Conservation (phyloP, 176 grass and related monocot genomes). For the Rhynchospora breviuscula region DNA sequence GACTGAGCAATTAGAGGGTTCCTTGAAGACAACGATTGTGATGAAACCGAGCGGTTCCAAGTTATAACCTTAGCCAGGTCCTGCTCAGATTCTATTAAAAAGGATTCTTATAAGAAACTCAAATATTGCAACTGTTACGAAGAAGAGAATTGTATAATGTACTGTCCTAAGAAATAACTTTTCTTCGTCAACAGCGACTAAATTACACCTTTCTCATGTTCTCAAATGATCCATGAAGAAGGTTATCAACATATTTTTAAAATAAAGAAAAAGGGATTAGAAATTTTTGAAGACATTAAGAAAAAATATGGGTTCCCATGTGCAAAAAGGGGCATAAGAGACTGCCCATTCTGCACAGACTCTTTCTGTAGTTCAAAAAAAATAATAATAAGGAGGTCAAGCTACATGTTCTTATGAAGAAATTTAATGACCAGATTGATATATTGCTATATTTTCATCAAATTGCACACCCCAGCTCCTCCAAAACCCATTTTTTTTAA, state of each 20-base stretch:
- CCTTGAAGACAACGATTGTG: constrained; percentile 42
- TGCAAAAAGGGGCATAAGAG: no score
- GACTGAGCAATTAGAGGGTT: constrained; percentile 28
- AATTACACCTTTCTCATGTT: background rate
- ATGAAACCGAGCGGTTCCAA: constrained; percentile 54
- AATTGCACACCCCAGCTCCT: no score
- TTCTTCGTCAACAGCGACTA: background rate
- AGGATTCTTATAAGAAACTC: constrained; percentile 14
- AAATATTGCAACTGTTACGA: background rate
- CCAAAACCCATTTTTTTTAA: no score
- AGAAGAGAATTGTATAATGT: background rate
- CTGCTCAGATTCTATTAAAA: constrained; percentile 36
- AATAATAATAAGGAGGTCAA: no score
- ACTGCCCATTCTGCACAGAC: background rate
- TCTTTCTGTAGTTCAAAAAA: background rate
- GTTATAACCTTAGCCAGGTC: constrained; percentile 39
- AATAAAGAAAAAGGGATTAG: background rate
- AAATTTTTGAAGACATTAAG: background rate
- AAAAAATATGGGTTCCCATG: background rate
- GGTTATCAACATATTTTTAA: background rate
- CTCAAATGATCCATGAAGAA: background rate
- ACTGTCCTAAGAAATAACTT: background rate
- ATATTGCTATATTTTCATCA: no score
- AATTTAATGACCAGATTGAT: no score
- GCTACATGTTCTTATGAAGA: no score